phyloP scores from a whole-genome alignment of 2,329 filamentous ascomycete species.

The Paraphaeosphaeria minitans region DNA sequence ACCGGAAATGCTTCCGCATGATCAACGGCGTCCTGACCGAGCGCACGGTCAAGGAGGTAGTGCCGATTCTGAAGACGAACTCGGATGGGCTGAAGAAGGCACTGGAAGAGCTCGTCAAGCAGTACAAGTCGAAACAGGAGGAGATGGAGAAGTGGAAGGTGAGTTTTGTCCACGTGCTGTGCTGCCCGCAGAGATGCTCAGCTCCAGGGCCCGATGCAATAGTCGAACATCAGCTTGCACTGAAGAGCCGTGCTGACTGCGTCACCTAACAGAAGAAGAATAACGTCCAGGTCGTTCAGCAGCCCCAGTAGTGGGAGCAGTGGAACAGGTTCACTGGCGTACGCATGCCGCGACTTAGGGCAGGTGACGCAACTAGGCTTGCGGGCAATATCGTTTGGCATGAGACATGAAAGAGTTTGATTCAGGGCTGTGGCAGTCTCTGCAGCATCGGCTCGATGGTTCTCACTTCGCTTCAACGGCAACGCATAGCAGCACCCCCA shows the following conservation, averaged over 20 bases:
- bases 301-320: slow-evolving; percentile 51
- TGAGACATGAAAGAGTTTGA: slow-evolving; percentile 15
- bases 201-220: slow-evolving; percentile 2
- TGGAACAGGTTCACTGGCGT: slow-evolving; percentile 16
- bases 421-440: neutral
- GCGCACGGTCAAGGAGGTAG: slow-evolving; percentile 88
- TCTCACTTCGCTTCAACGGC: neutral
- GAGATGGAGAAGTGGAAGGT: slow-evolving; percentile 99
- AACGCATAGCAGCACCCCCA: neutral
- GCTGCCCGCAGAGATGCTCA: neutral
- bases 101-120: slow-evolving; percentile 90
- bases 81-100: slow-evolving; percentile 93
- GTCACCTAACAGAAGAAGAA: slow-evolving; percentile 74
- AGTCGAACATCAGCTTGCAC: slow-evolving; percentile 2
- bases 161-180: slow-evolving; percentile 38
- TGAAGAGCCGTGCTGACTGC: slow-evolving; percentile 18
- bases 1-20: slow-evolving; percentile 98
- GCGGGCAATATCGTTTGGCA: slow-evolving; percentile 21
- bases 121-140: slow-evolving; percentile 92
- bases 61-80: slow-evolving; percentile 90
- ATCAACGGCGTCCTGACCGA: slow-evolving; percentile 97
- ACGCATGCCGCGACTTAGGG: slow-evolving; percentile 22
- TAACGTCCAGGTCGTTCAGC: slow-evolving; percentile 84
- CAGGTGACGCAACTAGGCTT: slow-evolving; percentile 20
- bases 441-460: neutral